phyloP scores from a whole-genome alignment of 179 eudicot species.

The Carnegiea gigantea region DNA sequence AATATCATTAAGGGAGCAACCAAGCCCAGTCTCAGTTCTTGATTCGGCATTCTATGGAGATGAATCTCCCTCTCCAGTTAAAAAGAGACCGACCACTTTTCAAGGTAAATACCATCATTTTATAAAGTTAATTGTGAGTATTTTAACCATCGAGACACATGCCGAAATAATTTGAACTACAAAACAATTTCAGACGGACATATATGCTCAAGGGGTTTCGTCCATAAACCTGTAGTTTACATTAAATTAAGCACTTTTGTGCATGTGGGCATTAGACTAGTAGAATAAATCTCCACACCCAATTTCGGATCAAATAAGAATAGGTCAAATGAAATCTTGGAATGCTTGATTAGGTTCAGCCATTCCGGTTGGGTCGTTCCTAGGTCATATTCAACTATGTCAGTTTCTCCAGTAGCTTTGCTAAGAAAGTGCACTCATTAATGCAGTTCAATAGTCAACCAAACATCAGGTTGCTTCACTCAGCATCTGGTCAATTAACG shows the following conservation, averaged over 20 bases:
- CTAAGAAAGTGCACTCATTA: background rate
- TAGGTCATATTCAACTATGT: background rate
- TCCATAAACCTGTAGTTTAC: background rate
- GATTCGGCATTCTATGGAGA: constrained; percentile 40
- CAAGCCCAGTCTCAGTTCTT: constrained; percentile 50
- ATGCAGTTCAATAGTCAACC: background rate
- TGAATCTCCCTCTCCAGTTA: constrained; percentile 41
- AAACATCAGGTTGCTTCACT: background rate
- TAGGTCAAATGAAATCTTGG: background rate
- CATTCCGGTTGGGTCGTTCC: background rate
- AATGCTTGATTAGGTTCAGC: background rate
- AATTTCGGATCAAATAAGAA: background rate
- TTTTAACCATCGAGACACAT: background rate
- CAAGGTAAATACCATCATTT: constrained; percentile 30
- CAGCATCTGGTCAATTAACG: background rate
- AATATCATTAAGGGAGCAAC: constrained; percentile 33
- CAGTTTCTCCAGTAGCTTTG: background rate
- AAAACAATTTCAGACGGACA: background rate
- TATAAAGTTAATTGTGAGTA: background rate
- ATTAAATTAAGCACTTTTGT: background rate
- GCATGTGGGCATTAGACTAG: background rate
- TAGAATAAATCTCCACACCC: background rate
- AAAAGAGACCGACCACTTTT: constrained; percentile 34
- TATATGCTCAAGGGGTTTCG: background rate
- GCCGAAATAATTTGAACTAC: background rate